Percentiles rank a stretch among this genome's conserved stretches.
Conservation (phyloP, 305 asterid genomes). For the Salvia sclarea region DNA sequence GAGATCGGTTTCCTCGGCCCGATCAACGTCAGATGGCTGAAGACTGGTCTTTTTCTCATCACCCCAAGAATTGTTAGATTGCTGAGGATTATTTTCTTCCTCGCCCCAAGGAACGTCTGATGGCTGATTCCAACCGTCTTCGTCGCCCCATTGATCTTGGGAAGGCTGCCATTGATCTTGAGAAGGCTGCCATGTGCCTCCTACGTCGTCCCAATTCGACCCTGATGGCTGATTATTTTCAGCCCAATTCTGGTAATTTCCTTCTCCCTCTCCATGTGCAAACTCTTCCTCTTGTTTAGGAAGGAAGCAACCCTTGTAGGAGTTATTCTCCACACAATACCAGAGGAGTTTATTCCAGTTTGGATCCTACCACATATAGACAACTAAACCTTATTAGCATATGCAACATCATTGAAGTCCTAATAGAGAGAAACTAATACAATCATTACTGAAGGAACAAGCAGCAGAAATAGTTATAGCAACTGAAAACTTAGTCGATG, state of each 20-base stretch:
- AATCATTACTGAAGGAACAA: not conserved
- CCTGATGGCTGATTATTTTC: slow-evolving; percentile 32
- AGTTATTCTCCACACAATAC: slow-evolving; percentile 76
- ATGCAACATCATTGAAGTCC: not conserved
- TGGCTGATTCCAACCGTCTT: not conserved
- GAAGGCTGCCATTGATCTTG: slow-evolving; percentile 25
- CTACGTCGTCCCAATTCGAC: slow-evolving; percentile 36
- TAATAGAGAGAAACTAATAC: not conserved
- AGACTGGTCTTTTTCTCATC: not conserved
- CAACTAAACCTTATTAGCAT: slow-evolving; percentile 22
- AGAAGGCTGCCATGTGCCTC: slow-evolving; percentile 27
- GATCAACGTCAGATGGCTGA: slow-evolving; percentile 17
- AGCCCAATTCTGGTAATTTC: slow-evolving; percentile 31
- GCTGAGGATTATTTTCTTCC: slow-evolving; percentile 14
- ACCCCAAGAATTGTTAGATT: not conserved
- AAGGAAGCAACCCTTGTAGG: slow-evolving; percentile 88
- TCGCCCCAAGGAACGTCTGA: not conserved
- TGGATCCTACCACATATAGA: slow-evolving; percentile 60
- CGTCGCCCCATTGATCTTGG: slow-evolving; percentile 17
- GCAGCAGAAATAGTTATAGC: not conserved
- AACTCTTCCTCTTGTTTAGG: slow-evolving; percentile 52
- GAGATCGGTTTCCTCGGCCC: not conserved
- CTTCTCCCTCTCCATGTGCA: slow-evolving; percentile 12
- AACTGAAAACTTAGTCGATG: not conserved
- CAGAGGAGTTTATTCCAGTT: slow-evolving; percentile 81